phyloP scores from a whole-genome alignment of 495 filamentous ascomycete genomes.

The Lophiostoma macrostomum region DNA sequence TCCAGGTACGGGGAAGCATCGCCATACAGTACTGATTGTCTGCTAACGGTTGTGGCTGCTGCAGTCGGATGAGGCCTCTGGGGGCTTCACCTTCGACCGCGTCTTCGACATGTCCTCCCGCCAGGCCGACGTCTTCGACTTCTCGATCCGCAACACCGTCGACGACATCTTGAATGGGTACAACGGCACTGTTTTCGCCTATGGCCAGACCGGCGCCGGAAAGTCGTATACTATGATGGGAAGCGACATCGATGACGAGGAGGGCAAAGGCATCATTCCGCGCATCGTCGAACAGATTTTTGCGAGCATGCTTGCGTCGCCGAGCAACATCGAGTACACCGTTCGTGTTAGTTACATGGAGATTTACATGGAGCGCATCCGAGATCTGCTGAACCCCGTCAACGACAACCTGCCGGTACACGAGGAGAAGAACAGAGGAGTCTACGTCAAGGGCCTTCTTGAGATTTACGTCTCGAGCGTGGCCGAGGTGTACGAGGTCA shows the following conservation, averaged over 20 bases:
- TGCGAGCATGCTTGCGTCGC: conserved; percentile 82
- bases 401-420: conserved; percentile 97
- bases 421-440: conserved; percentile 92
- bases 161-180: conserved; percentile 98
- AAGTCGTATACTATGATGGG: conserved; percentile 99
- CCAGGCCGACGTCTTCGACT: conserved; percentile 92
- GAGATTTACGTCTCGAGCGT: conserved; percentile 97
- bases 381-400: conserved; percentile 83
- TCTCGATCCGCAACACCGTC: conserved; percentile 91
- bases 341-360: conserved; percentile 99
- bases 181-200: conserved; percentile 98
- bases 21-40: not conserved
- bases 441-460: conserved; percentile 93
- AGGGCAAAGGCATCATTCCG: conserved; percentile 88
- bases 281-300: conserved; percentile 98
- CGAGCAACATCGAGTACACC: conserved; percentile 94
- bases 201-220: conserved; percentile 96
- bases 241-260: conserved; percentile 87
- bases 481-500: conserved; percentile 93
- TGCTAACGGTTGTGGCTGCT: conserved; percentile 1
- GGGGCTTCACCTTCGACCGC: conserved; percentile 93
- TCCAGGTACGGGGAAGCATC: conserved; percentile 57
- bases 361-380: conserved; percentile 98
- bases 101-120: conserved; percentile 90
- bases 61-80: conserved; percentile 78